Percentiles rank a stretch among this genome's conserved stretches.
phyloP scores from a whole-genome alignment of 2,329 filamentous ascomycete genomes.

The Colletotrichum cereale region DNA sequence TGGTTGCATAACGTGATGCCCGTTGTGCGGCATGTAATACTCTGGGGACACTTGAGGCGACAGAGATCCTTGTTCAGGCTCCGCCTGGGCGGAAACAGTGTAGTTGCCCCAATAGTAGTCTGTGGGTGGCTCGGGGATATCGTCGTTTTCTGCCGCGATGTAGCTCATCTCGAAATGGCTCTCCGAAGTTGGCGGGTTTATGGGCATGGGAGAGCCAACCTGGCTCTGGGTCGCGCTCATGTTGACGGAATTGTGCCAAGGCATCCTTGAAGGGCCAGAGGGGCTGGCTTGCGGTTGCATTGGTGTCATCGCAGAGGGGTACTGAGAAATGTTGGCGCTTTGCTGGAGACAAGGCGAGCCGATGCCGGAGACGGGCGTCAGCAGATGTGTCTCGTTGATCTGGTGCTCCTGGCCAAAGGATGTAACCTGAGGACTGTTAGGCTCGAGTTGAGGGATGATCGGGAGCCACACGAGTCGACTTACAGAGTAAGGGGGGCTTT shows the following conservation, averaged over 20 bases:
- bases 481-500: constrained; percentile 48
- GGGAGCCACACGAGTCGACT: constrained; percentile 39
- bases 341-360: constrained; percentile 63
- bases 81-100: constrained; percentile 47
- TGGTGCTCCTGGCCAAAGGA: constrained; percentile 47
- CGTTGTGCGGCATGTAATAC: constrained; percentile 13
- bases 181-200: constrained; percentile 52
- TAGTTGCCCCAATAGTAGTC: constrained; percentile 52
- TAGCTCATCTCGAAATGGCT: constrained; percentile 54
- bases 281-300: constrained; percentile 61
- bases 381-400: constrained; percentile 58
- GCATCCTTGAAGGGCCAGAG: constrained; percentile 61
- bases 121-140: constrained; percentile 53
- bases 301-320: constrained; percentile 53
- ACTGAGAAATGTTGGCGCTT: constrained; percentile 55
- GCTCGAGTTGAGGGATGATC: background rate
- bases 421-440: constrained; percentile 44
- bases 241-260: constrained; percentile 58
- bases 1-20: constrained; percentile 11
- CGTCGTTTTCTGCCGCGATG: constrained; percentile 52
- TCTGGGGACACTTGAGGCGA: constrained; percentile 15
- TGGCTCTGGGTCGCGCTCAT: constrained; percentile 57
- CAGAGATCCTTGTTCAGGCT: constrained; percentile 31
- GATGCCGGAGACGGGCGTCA: constrained; percentile 65
- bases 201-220: constrained; percentile 59